Evolutionary conservation across 1,284 basidiomycete species (phyloP).

Genomic region (Apiotrichum montevideense): DNA sequence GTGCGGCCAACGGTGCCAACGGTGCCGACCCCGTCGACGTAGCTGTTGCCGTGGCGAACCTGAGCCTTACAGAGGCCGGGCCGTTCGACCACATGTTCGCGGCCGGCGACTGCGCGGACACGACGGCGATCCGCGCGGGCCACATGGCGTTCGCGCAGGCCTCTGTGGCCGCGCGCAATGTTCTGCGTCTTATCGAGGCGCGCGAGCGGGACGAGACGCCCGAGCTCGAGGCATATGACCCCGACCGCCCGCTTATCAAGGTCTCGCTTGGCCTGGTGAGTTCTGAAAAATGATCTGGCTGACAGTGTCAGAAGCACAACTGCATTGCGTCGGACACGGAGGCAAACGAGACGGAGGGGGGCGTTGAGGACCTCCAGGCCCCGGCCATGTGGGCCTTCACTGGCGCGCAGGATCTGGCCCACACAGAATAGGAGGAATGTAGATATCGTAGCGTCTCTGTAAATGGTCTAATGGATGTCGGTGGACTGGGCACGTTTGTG

Average conservation of each 20-base stretch:
- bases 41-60: background rate
- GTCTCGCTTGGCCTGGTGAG: conserved; percentile 57
- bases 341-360: conserved; percentile 50
- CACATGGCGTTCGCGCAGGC: conserved; percentile 62
- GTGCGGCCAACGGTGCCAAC: background rate
- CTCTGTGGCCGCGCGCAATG: conserved; percentile 41
- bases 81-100: conserved; percentile 41
- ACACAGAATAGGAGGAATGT: too few species aligned
- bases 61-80: background rate
- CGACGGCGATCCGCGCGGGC: conserved; percentile 53
- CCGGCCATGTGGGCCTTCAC: conserved; percentile 47
- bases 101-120: conserved; percentile 48
- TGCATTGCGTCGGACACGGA: conserved; percentile 51
- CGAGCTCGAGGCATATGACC: conserved; percentile 55
- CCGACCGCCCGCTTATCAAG: conserved; percentile 56
- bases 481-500: too few species aligned
- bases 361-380: conserved; percentile 51
- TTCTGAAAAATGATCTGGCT: background rate
- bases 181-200: conserved; percentile 37
- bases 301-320: conserved; percentile 29
- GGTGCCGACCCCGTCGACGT: background rate
- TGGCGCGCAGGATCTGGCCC: background rate
- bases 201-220: conserved; percentile 18
- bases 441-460: too few species aligned
- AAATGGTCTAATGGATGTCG: too few species aligned